phyloP scores from a whole-genome alignment of 306 rosid genomes.

The Ochetophila trinervis region DNA sequence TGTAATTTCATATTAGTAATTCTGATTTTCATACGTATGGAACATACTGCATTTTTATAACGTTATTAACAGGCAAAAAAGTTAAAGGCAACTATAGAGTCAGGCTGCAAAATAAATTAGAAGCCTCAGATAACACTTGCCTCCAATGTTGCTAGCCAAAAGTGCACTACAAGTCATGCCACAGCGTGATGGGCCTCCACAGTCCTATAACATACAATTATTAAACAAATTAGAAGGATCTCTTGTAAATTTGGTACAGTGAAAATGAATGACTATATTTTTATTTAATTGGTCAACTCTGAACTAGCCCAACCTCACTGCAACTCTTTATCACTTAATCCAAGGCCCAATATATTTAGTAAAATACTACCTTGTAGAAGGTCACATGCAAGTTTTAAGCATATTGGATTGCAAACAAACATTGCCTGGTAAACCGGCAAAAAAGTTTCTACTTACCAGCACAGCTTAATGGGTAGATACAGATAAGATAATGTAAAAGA shows the following conservation, averaged over 20 bases:
- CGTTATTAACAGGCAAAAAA: background rate
- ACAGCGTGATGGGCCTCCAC: constrained; percentile 81
- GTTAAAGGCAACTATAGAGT: background rate
- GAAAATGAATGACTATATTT: background rate
- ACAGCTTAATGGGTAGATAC: background rate
- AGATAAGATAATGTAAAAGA: background rate
- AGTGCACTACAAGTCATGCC: constrained; percentile 88
- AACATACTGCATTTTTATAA: background rate
- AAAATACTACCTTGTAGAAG: too few species aligned
- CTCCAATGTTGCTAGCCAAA: constrained; percentile 54
- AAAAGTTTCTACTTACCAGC: background rate
- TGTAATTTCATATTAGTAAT: background rate
- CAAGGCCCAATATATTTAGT: background rate
- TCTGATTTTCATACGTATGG: background rate
- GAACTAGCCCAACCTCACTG: background rate
- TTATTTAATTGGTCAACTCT: background rate
- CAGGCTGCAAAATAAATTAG: background rate
- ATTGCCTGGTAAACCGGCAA: background rate
- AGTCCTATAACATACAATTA: constrained; percentile 53
- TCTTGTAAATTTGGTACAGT: background rate
- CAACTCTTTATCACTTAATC: background rate
- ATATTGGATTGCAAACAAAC: background rate
- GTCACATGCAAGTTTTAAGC: too few species aligned
- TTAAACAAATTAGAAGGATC: constrained; percentile 19
- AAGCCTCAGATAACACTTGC: constrained; percentile 33